Conservation (phyloP, 78 protist species). For the Dictyostelium firmibasis region DNA sequence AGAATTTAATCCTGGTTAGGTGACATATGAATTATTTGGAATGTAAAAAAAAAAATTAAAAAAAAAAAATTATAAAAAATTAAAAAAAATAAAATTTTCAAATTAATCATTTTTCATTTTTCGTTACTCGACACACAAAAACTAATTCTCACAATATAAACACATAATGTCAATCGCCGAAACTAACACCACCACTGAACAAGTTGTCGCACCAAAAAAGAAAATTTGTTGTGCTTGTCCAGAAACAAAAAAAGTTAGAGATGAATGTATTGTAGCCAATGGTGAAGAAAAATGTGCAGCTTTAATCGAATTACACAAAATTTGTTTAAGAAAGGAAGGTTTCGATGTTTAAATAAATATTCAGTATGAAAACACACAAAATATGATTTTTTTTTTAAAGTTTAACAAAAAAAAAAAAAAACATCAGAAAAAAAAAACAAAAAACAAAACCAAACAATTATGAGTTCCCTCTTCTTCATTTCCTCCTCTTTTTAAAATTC, state of each 20-base stretch:
- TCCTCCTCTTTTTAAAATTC: too few relatives aligned
- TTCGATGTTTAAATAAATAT: constrained; percentile 49
- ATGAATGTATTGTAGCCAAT: constrained; percentile 52
- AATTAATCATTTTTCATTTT: too few relatives aligned
- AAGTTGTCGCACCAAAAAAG: constrained; percentile 72
- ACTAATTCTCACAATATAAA: neutral
- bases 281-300: constrained; percentile 73
- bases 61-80: too few relatives aligned
- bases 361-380: neutral
- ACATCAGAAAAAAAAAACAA: too few relatives aligned
- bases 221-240: constrained; percentile 83
- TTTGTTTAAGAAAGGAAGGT: constrained; percentile 76
- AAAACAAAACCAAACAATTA: neutral
- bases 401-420: neutral
- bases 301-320: constrained; percentile 73
- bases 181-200: neutral
- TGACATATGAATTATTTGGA: neutral
- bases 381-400: neutral
- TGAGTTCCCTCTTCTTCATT: neutral
- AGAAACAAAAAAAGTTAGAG: constrained; percentile 83
- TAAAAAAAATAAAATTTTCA: too few relatives aligned
- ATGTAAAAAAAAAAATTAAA: too few relatives aligned
- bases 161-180: neutral
- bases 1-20: neutral
- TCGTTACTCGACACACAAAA: neutral